These are phyloP conservation scores for Phyllostachys edulis DNA, from an alignment of 176 grass and related monocot genomes.

Conservation along the genomic window DNA sequence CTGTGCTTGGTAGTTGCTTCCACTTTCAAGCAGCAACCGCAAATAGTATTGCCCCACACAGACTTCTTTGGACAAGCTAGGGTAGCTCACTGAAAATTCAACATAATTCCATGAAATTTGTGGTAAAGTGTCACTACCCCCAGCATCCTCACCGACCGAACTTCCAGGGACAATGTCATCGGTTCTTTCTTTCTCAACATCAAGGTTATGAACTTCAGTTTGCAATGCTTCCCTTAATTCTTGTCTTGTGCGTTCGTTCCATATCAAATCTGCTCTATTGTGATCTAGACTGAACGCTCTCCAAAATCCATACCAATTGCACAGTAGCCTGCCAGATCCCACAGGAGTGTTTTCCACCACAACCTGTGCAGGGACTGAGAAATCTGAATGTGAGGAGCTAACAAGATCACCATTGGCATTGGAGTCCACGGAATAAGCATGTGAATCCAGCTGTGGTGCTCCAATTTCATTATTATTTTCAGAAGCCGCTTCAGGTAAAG, in stretches of 20 bases:
- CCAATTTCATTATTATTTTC: conserved; percentile 53
- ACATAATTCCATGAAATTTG: conserved; percentile 99
- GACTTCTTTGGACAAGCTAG: conserved; percentile 96
- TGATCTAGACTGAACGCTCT: conserved; percentile 89
- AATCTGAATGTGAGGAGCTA: conserved; percentile 63
- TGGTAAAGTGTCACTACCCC: conserved; percentile 60
- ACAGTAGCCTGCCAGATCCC: conserved; percentile 91
- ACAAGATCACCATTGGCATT: conserved; percentile 58
- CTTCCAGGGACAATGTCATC: conserved; percentile 87
- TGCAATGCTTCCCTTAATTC: conserved; percentile 92
- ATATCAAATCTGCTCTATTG: conserved; percentile 96
- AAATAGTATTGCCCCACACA: conserved; percentile 99
- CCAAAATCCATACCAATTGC: conserved; percentile 99
- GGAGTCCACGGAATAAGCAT: conserved; percentile 50
- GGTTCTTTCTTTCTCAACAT: conserved; percentile 95
- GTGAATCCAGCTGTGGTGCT: conserved; percentile 43
- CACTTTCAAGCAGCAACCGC: conserved; percentile 83
- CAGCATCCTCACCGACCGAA: conserved; percentile 58
- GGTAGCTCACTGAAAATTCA: conserved; percentile 86
- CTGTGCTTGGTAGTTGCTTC: conserved; percentile 73
- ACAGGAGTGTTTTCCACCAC: conserved; percentile 98
- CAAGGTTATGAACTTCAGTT: conserved; percentile 97
- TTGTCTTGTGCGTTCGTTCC: conserved; percentile 97
- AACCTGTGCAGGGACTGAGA: conserved; percentile 89
- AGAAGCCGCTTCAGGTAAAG: conserved; percentile 28